Percentiles rank a stretch among this genome's conserved stretches.
Conservation (phyloP, 129 eudicot species). For the Helianthus annuus region HanXRQr2.0-SUNRISE NC_035435.2:139537792-139538291, state of each 20-base stretch:
- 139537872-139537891: slow-evolving; percentile 7
- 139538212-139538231: too few species aligned
- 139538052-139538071: not conserved
- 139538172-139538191: too few species aligned
- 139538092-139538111: too few species aligned
- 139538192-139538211: too few species aligned
- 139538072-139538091: not conserved
- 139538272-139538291: too few species aligned
- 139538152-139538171: too few species aligned
- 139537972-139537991: slow-evolving; percentile 18
- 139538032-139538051: slow-evolving; percentile 1
- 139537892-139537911: slow-evolving; percentile 15
- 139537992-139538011: not conserved
- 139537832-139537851: slow-evolving; percentile 10
- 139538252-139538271: too few species aligned
- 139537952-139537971: slow-evolving; percentile 29
- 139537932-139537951: slow-evolving; percentile 29
- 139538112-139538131: too few species aligned
- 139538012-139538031: not conserved
- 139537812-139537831: slow-evolving; percentile 15
- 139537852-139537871: slow-evolving; percentile 17
- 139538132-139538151: too few species aligned
- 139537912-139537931: slow-evolving; percentile 29
- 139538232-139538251: too few species aligned
- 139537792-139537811: slow-evolving; percentile 12